phyloP scores from a whole-genome alignment of 2,329 filamentous ascomycete species.

The Pestalotiopsis sp. region DNA sequence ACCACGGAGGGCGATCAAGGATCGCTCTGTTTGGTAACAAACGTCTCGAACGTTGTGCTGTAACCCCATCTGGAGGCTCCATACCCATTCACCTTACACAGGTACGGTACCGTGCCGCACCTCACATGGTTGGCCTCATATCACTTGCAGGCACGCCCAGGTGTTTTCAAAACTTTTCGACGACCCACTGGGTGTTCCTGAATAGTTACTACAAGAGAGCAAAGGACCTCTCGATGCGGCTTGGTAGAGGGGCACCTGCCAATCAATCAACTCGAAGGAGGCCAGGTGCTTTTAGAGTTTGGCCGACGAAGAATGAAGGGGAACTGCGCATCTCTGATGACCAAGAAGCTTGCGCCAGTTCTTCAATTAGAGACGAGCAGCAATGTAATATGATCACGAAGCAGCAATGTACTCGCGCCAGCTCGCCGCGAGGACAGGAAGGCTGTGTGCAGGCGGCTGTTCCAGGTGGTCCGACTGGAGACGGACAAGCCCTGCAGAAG shows the following conservation, averaged over 20 bases:
- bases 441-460: constrained; percentile 7
- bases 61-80: constrained; percentile 9
- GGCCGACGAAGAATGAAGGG: constrained; percentile 21
- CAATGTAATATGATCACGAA: constrained; percentile 8
- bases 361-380: constrained; percentile 15
- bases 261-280: constrained; percentile 18
- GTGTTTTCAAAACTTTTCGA: neutral
- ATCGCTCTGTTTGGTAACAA: constrained; percentile 13
- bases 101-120: neutral
- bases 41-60: constrained; percentile 14
- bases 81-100: neutral
- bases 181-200: neutral
- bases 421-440: constrained; percentile 18
- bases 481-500: neutral
- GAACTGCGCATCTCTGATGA: constrained; percentile 24
- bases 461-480: constrained; percentile 7
- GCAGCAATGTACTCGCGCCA: neutral
- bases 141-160: neutral
- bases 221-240: neutral
- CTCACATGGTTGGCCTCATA: neutral
- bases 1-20: constrained; percentile 11
- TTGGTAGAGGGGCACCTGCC: constrained; percentile 10
- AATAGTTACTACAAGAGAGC: neutral
- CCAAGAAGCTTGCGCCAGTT: constrained; percentile 16
- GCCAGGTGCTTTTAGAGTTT: constrained; percentile 18